A percentile compares a stretch with the other conserved stretches of the same genome.
Evolutionary conservation across 495 filamentous ascomycete species (phyloP).

Genomic region (Durotheca rogersii): DNA sequence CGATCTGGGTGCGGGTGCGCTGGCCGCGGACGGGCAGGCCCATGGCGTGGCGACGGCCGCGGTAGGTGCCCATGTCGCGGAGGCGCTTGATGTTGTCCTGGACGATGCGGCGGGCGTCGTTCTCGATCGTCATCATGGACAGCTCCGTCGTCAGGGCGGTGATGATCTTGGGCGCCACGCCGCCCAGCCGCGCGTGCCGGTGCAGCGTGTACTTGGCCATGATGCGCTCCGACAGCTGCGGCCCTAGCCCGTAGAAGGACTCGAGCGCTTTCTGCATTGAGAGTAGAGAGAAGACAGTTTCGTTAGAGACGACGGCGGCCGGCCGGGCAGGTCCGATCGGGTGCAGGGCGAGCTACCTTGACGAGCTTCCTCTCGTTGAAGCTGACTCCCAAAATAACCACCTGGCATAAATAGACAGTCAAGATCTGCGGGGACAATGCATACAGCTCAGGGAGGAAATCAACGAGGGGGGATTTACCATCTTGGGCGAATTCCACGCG

Average conservation of each 20-base stretch:
- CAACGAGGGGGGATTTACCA: constrained; percentile 7
- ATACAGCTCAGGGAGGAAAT: neutral
- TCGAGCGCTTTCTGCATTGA: constrained; percentile 77
- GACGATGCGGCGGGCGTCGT: constrained; percentile 73
- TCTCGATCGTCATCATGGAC: constrained; percentile 91
- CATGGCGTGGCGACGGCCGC: constrained; percentile 89
- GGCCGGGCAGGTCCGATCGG: neutral
- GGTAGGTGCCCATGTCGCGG: constrained; percentile 87
- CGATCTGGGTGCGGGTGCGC: constrained; percentile 78
- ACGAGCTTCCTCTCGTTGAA: constrained; percentile 81
- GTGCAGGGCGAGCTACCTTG: constrained; percentile 56
- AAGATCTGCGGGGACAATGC: neutral
- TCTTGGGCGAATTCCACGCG: constrained; percentile 18
- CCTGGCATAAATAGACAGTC: constrained; percentile 56
- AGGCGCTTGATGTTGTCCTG: constrained; percentile 82
- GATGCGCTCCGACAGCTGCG: constrained; percentile 65
- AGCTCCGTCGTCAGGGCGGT: constrained; percentile 79
- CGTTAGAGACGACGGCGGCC: neutral
- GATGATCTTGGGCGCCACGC: constrained; percentile 68
- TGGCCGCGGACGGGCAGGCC: constrained; percentile 85
- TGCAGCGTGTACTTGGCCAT: constrained; percentile 88
- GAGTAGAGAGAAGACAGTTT: neutral
- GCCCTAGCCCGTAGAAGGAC: constrained; percentile 87
- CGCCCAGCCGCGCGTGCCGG: constrained; percentile 70
- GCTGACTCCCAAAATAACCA: constrained; percentile 80